Base-by-base conservation (phyloP, 192 early-diverging fungal species). In the Coemansia asiatica region DNA sequence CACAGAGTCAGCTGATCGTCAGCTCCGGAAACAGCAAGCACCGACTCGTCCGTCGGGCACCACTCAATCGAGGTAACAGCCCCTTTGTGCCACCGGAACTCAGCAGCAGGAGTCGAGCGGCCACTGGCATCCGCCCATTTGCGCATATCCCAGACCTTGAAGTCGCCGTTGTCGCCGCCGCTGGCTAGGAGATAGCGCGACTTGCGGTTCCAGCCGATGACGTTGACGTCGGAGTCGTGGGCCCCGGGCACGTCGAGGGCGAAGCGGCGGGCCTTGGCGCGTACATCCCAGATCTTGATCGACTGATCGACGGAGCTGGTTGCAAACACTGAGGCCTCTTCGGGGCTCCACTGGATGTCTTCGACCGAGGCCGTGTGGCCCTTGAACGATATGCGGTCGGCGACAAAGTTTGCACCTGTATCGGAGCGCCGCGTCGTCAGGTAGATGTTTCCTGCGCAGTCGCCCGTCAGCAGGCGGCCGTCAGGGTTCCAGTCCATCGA, bases 51-150 rank as follows among this genome's bases (percentile, higher is more conserved):
- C 2, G 83, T 88, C 6, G 94, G 94, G 63, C 94, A 90, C 95
- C 95, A 99, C 82, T 99, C 97, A 67, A 99, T 94, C 18, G 94
- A 95, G 1, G 96, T 97, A 63, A 99, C 89, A 8, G 94, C 89
- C 46, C 80, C 85, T 55, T 87, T 87, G 79, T 99, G 95, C 97
- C 97, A 99, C 61, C 89, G 87, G 81, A 98, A 99, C 12, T 87
- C 87, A 8, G 97, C 97, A 13, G 94, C 93, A 1, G 97, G 93
- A 7, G 85, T 85, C 26, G 74, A 71, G 51, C 71, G 73, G 58
- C 71, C 67, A 46, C 60, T 82, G 19, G 79, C 36, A 47, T 76
- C 74, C 0, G 74, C 69, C 79, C 79, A 82, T 53, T 75, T 82
- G 62, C 85, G 91, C 66, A 99, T 84, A 85, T 99, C 97, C 97